A percentile compares a stretch with the other conserved stretches of the same genome.
Evolutionary conservation across 495 filamentous ascomycete genomes (phyloP).

Genomic region (Articulospora tetracladia): DNA sequence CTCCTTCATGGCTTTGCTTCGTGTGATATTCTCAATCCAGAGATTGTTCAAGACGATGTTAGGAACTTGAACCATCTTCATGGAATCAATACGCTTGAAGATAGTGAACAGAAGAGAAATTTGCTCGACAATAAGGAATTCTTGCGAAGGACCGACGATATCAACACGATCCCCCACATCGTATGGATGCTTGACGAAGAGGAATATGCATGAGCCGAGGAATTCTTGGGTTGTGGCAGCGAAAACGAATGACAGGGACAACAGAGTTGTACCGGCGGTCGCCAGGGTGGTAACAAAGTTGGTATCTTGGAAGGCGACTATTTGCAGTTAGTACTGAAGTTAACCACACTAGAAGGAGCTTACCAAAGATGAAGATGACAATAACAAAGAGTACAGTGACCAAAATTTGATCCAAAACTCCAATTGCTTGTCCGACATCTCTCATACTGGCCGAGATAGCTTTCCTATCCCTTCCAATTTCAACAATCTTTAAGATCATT

Average conservation of each 20-base stretch:
- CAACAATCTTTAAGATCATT: slow-evolving; percentile 84
- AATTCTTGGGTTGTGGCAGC: slow-evolving; percentile 88
- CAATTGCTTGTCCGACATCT: slow-evolving; percentile 93
- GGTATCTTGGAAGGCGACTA: slow-evolving; percentile 70
- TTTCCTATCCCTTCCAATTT: slow-evolving; percentile 78
- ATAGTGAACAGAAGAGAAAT: slow-evolving; percentile 94
- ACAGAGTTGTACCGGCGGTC: slow-evolving; percentile 89
- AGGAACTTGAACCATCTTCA: slow-evolving; percentile 78
- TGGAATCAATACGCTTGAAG: slow-evolving; percentile 76
- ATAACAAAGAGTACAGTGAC: slow-evolving; percentile 74
- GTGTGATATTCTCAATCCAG: slow-evolving; percentile 90
- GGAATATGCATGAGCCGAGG: slow-evolving; percentile 92
- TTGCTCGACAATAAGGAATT: slow-evolving; percentile 80
- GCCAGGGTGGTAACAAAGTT: slow-evolving; percentile 83
- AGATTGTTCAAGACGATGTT: slow-evolving; percentile 87
- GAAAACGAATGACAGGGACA: slow-evolving; percentile 94
- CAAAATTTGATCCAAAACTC: slow-evolving; percentile 82
- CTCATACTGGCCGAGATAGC: slow-evolving; percentile 89
- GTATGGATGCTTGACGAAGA: slow-evolving; percentile 91
- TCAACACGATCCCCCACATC: slow-evolving; percentile 95
- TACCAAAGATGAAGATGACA: slow-evolving; percentile 80
- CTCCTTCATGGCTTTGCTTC: slow-evolving; percentile 90
- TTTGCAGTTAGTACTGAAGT: slow-evolving; percentile 22
- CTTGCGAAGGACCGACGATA: slow-evolving; percentile 55
- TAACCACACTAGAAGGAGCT: slow-evolving; percentile 21